phyloP scores from a whole-genome alignment of 257 asterid genomes.

The Primulina eburnea region DNA sequence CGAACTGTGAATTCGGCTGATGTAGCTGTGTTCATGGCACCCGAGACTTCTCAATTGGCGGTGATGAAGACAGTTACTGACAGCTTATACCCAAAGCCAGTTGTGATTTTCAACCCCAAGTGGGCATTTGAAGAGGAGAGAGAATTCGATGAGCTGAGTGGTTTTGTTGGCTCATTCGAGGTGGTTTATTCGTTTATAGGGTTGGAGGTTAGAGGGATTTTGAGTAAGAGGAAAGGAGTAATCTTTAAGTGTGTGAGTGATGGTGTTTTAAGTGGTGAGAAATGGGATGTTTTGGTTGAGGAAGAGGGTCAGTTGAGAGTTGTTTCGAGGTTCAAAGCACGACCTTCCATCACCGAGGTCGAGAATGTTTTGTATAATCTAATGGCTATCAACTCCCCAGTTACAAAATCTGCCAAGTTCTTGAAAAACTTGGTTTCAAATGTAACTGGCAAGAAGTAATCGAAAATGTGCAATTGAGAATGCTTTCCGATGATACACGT shows the following conservation, averaged over 20 bases:
- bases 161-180: constrained; percentile 70
- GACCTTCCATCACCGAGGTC: constrained; percentile 66
- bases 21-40: constrained; percentile 58
- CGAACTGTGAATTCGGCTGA: constrained; percentile 52
- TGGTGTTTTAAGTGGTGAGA: constrained; percentile 83
- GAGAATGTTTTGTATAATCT: constrained; percentile 77
- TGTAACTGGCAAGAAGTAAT: constrained; percentile 51
- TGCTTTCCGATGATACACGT: background rate
- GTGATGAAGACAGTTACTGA: constrained; percentile 49
- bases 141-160: constrained; percentile 47
- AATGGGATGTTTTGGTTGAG: constrained; percentile 74
- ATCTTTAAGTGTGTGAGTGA: constrained; percentile 63
- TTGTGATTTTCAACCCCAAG: constrained; percentile 74
- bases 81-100: constrained; percentile 59
- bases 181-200: constrained; percentile 84
- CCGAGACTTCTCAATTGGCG: constrained; percentile 52
- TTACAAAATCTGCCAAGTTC: constrained; percentile 71
- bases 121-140: constrained; percentile 80
- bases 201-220: constrained; percentile 77
- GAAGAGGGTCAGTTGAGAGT: constrained; percentile 61
- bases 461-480: constrained; percentile 21
- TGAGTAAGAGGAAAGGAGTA: constrained; percentile 72
- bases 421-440: constrained; percentile 64
- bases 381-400: constrained; percentile 89
- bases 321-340: constrained; percentile 49